Percentiles rank a stretch among this genome's conserved stretches.
These are phyloP conservation scores for Gossypium armourianum DNA, from an alignment of 441 rosid genomes.

Conservation along the genomic window DNA sequence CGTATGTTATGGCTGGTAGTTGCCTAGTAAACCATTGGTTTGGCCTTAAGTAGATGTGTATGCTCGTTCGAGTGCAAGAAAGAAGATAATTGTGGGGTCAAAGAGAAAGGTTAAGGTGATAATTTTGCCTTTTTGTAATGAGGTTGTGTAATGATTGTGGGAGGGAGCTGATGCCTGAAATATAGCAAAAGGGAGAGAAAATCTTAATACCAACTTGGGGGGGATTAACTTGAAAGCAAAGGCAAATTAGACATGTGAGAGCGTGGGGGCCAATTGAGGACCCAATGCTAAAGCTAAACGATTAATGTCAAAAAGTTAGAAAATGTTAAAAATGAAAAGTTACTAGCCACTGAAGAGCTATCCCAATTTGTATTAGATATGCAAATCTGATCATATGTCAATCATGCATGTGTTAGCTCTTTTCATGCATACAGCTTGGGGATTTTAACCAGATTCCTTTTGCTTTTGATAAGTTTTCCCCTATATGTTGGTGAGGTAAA, in stretches of 20 bases:
- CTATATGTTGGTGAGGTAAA: no score
- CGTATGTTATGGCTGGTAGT: neutral
- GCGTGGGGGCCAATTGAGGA: neutral
- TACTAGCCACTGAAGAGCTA: constrained; percentile 19
- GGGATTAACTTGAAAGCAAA: neutral
- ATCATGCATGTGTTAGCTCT: no score
- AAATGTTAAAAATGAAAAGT: constrained; percentile 31
- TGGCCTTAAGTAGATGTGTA: neutral
- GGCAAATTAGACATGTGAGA: neutral
- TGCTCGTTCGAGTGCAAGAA: neutral
- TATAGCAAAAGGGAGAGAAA: neutral
- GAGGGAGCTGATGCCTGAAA: neutral
- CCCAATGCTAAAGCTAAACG: neutral
- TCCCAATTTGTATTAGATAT: no score
- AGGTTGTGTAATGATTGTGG: neutral
- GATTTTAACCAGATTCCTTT: no score
- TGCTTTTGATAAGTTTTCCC: no score
- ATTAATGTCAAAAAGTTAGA: neutral
- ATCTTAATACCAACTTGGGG: neutral
- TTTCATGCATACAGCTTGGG: no score
- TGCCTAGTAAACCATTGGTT: neutral
- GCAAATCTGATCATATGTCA: no score
- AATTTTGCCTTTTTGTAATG: neutral
- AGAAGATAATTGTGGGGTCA: constrained; percentile 11
- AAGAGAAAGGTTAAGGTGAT: neutral